These are phyloP conservation scores for Pleoardoris graminearum DNA, from an alignment of 2,329 filamentous ascomycete species.

Conservation along the genomic window DNA sequence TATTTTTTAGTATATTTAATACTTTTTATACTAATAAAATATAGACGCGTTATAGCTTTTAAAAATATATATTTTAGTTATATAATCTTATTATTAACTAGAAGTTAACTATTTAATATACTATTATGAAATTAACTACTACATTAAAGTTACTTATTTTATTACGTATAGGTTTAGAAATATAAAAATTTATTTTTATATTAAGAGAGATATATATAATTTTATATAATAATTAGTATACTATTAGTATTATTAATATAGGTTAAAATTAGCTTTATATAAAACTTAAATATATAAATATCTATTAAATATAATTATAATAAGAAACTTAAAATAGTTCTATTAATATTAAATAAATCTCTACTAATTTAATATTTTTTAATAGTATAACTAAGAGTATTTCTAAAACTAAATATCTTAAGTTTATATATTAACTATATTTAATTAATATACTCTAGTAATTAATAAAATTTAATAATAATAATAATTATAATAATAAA, in stretches of 20 bases:
- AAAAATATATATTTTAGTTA: constrained; percentile 22
- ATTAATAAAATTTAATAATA: too few species aligned
- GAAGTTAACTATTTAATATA: constrained; percentile 17
- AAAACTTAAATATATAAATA: background rate
- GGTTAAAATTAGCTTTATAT: constrained; percentile 3
- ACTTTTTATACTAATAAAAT: constrained; percentile 18
- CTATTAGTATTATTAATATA: constrained; percentile 8
- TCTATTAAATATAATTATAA: background rate
- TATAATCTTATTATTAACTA: constrained; percentile 18
- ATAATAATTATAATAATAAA: too few species aligned
- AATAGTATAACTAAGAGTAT: background rate
- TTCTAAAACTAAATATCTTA: background rate
- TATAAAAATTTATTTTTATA: constrained; percentile 11
- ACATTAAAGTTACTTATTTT: constrained; percentile 19
- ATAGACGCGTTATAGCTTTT: constrained; percentile 5
- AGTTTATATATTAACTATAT: background rate
- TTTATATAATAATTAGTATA: constrained; percentile 13
- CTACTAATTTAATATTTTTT: background rate
- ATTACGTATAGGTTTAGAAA: constrained; percentile 5
- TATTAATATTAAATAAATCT: background rate
- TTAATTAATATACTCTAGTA: background rate
- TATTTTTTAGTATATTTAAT: constrained; percentile 18
- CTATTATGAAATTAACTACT: constrained; percentile 20
- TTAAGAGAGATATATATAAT: background rate
- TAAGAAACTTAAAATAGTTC: background rate